phyloP scores from a whole-genome alignment of 169 alveolate genomes.

The Theileria annulata region DNA sequence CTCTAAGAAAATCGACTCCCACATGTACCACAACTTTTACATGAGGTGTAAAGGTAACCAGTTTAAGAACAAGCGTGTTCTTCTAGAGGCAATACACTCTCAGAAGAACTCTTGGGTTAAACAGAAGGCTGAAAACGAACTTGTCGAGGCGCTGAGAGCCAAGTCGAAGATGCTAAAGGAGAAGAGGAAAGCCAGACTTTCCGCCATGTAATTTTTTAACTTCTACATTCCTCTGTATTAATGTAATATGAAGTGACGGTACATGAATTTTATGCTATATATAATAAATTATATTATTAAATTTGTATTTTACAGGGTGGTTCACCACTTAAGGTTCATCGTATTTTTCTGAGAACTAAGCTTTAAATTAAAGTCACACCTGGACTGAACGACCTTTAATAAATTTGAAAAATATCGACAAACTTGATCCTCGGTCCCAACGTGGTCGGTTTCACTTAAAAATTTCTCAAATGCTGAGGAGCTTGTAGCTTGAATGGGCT shows the following conservation, averaged over 20 bases:
- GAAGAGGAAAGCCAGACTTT: constrained; percentile 71
- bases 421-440: neutral
- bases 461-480: neutral
- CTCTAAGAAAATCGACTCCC: constrained; percentile 93
- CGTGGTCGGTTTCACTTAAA: neutral
- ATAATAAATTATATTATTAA: neutral
- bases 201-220: constrained; percentile 52
- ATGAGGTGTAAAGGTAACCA: constrained; percentile 96
- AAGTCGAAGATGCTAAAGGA: constrained; percentile 81
- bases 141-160: constrained; percentile 85
- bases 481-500: neutral
- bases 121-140: constrained; percentile 87
- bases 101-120: constrained; percentile 88
- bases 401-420: constrained; percentile 1
- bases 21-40: constrained; percentile 96
- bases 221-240: neutral
- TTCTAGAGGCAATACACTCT: constrained; percentile 95
- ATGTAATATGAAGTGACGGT: neutral
- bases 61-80: constrained; percentile 96
- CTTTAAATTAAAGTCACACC: neutral
- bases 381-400: neutral
- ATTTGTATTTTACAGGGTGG: constrained; percentile 2
- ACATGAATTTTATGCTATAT: constrained; percentile 1
- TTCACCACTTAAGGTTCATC: neutral
- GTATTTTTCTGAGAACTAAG: constrained; percentile 1